Conservation (phyloP, 2,329 filamentous ascomycete species). For the Pseudocercospora vitis region DNA sequence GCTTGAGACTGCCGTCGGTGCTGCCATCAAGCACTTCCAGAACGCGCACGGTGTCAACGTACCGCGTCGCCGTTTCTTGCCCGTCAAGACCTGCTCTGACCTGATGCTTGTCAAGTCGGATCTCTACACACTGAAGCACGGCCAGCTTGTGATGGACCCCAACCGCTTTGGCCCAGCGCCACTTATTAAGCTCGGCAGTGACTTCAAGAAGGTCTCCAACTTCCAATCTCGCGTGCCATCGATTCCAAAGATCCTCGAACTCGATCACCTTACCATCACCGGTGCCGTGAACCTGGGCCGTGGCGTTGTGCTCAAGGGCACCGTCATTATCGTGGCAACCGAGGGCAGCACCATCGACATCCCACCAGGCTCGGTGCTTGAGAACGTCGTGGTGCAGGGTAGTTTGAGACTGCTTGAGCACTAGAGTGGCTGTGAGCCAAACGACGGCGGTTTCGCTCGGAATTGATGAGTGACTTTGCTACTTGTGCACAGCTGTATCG, state of each 20-base stretch:
- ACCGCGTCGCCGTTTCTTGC: slow-evolving; percentile 94
- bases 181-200: slow-evolving; percentile 95
- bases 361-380: slow-evolving; percentile 90
- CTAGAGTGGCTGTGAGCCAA: slow-evolving; percentile 41
- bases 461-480: background rate
- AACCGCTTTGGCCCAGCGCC: slow-evolving; percentile 95
- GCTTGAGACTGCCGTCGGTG: slow-evolving; percentile 97
- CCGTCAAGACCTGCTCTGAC: slow-evolving; percentile 99
- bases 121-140: slow-evolving; percentile 97
- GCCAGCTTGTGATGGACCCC: slow-evolving; percentile 94
- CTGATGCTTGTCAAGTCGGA: slow-evolving; percentile 99
- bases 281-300: slow-evolving; percentile 95
- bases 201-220: slow-evolving; percentile 99
- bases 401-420: slow-evolving; percentile 76
- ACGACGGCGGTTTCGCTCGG: background rate
- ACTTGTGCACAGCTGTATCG: slow-evolving; percentile 8
- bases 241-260: slow-evolving; percentile 87
- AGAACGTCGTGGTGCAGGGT: slow-evolving; percentile 98
- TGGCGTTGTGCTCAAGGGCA: slow-evolving; percentile 94
- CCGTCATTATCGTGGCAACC: slow-evolving; percentile 97
- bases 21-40: slow-evolving; percentile 97
- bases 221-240: slow-evolving; percentile 85
- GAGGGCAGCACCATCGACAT: slow-evolving; percentile 98
- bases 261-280: slow-evolving; percentile 95
- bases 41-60: slow-evolving; percentile 99